Percentiles rank a stretch among this genome's conserved stretches.
Evolutionary conservation across 1,139 yeast species (phyloP).

Genomic region (Yamadazyma aaseri): DNA sequence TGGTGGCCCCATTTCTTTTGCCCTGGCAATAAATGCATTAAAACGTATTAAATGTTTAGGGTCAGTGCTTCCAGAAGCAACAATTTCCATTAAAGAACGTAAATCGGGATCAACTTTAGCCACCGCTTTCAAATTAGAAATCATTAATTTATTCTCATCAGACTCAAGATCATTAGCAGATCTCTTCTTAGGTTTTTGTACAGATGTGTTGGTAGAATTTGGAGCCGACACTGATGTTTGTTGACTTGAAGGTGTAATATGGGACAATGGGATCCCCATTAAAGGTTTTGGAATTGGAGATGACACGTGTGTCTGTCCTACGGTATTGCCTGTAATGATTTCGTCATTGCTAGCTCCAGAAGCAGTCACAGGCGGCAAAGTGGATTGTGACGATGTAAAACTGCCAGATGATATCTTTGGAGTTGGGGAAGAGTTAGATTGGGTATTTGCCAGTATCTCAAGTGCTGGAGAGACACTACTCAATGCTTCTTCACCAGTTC

Average conservation of each 20-base stretch:
- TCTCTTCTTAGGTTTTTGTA: slow-evolving; percentile 11
- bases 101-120: slow-evolving; percentile 72
- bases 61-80: slow-evolving; percentile 78
- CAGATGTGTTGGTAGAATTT: not conserved
- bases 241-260: not conserved
- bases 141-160: slow-evolving; percentile 73
- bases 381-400: too few relatives aligned
- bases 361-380: too few relatives aligned
- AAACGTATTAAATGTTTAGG: slow-evolving; percentile 70
- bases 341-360: too few relatives aligned
- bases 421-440: too few relatives aligned
- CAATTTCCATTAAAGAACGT: slow-evolving; percentile 72
- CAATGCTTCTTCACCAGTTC: too few relatives aligned
- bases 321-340: too few relatives aligned
- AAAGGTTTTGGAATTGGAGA: slow-evolving; percentile 1
- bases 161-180: slow-evolving; percentile 20
- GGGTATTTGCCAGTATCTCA: too few relatives aligned
- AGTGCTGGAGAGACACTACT: too few relatives aligned
- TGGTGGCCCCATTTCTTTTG: slow-evolving; percentile 71
- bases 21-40: slow-evolving; percentile 75
- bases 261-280: not conserved
- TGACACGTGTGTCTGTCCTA: too few relatives aligned
- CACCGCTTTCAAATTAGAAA: slow-evolving; percentile 75
- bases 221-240: not conserved
- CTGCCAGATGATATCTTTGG: too few relatives aligned